Conservation (phyloP, 2,329 filamentous ascomycete species). For the Arachnopeziza araneosa region DNA sequence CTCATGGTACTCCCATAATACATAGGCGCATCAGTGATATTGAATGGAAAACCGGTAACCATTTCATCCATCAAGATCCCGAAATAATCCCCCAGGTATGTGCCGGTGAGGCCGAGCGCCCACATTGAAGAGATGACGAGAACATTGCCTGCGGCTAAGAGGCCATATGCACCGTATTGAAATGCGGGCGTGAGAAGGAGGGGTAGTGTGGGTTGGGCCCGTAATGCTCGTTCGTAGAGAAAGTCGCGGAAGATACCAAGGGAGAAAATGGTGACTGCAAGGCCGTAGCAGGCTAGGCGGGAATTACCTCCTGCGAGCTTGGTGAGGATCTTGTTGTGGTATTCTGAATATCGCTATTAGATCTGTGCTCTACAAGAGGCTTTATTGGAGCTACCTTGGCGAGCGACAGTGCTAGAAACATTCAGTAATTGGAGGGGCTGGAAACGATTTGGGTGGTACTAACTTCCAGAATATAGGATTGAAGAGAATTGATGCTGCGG, state of each 20-base stretch:
- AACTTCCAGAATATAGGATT: slow-evolving; percentile 99
- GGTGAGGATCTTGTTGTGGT: slow-evolving; percentile 83
- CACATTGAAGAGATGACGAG: slow-evolving; percentile 87
- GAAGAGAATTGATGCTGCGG: slow-evolving; percentile 77
- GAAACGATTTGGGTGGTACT: slow-evolving; percentile 35
- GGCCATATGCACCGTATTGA: slow-evolving; percentile 60
- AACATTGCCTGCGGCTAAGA: slow-evolving; percentile 72
- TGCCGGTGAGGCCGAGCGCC: slow-evolving; percentile 88
- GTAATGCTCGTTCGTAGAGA: slow-evolving; percentile 80
- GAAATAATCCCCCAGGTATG: slow-evolving; percentile 97
- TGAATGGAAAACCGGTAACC: slow-evolving; percentile 95
- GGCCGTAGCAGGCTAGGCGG: slow-evolving; percentile 78
- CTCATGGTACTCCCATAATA: slow-evolving; percentile 91
- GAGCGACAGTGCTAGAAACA: slow-evolving; percentile 66
- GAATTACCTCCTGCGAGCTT: slow-evolving; percentile 76
- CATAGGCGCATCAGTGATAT: slow-evolving; percentile 85
- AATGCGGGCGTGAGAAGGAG: slow-evolving; percentile 56
- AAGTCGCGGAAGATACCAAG: slow-evolving; percentile 85
- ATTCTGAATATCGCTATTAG: slow-evolving; percentile 54
- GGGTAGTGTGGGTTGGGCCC: slow-evolving; percentile 68
- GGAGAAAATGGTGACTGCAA: slow-evolving; percentile 84
- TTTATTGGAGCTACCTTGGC: slow-evolving; percentile 53
- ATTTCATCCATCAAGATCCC: slow-evolving; percentile 95
- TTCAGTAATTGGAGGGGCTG: slow-evolving; percentile 6
- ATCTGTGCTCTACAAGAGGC: slow-evolving; percentile 8